Evolutionary conservation across 2,329 filamentous ascomycete species (phyloP).

Genomic region (Apiospora malaysiana): DNA sequence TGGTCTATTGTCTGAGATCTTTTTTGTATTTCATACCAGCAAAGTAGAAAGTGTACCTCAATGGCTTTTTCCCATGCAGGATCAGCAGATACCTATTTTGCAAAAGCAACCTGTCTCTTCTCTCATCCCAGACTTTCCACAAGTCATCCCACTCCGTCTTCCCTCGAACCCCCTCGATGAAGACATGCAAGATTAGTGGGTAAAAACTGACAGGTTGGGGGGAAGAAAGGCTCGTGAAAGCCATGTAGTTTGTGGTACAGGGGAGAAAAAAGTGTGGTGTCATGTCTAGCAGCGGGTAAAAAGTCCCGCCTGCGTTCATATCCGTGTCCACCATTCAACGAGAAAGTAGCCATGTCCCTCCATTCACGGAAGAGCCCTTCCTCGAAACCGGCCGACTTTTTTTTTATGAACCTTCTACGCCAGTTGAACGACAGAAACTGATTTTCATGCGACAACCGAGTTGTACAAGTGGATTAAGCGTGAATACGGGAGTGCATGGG

Average conservation of each 20-base stretch:
- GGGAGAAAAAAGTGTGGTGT: slow-evolving; percentile 1
- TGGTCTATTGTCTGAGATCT: neutral
- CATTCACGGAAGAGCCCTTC: slow-evolving; percentile 19
- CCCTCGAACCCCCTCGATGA: neutral
- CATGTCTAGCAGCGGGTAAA: slow-evolving; percentile 18
- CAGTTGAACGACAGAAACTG: slow-evolving; percentile 25
- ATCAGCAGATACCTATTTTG: neutral
- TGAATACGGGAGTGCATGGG: neutral
- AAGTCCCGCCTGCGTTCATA: slow-evolving; percentile 4
- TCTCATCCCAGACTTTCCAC: slow-evolving; percentile 12
- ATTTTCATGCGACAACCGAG: slow-evolving; percentile 20
- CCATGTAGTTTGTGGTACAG: slow-evolving; percentile 17
- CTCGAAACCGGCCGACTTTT: slow-evolving; percentile 24
- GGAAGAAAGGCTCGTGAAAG: slow-evolving; percentile 1
- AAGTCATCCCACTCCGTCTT: neutral
- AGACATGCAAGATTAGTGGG: neutral
- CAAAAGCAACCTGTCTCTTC: slow-evolving; percentile 17
- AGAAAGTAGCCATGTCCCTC: neutral
- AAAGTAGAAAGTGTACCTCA: slow-evolving; percentile 17
- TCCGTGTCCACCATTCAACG: slow-evolving; percentile 10
- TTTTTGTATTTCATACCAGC: slow-evolving; percentile 21
- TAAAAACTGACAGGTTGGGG: slow-evolving; percentile 1
- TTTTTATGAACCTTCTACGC: slow-evolving; percentile 25
- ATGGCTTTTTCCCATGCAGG: neutral
- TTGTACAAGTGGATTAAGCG: slow-evolving; percentile 13